A percentile compares a stretch with the other conserved stretches of the same genome.
phyloP scores from a whole-genome alignment of 345 rosid species.

The Eucalyptus polyanthemos region DNA sequence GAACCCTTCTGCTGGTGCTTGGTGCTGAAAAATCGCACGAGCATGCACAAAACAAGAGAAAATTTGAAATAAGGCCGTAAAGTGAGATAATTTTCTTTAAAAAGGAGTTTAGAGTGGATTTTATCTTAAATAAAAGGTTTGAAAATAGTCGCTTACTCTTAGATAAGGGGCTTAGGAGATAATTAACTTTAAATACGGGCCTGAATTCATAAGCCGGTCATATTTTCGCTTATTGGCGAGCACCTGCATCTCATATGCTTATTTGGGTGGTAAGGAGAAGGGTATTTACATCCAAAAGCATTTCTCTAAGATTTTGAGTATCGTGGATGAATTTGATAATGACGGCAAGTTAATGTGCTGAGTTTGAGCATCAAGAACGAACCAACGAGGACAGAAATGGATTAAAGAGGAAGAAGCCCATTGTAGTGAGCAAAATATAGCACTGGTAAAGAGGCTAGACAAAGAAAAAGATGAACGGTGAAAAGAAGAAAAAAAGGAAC shows the following conservation, averaged over 20 bases:
- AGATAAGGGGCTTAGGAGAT: too few species aligned
- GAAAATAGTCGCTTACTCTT: too few species aligned
- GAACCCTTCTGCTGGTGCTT: neutral
- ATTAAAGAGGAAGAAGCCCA: neutral
- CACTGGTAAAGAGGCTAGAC: neutral
- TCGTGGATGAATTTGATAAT: neutral
- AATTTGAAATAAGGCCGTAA: too few species aligned
- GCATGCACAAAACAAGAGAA: neutral
- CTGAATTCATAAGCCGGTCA: neutral
- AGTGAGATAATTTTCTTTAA: too few species aligned
- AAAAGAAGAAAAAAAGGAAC: neutral
- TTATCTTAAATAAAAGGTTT: too few species aligned
- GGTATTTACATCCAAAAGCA: neutral
- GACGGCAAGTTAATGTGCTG: neutral
- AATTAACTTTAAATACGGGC: too few species aligned
- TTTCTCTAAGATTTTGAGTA: neutral
- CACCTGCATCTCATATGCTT: neutral
- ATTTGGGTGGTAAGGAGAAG: neutral
- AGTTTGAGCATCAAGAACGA: too few species aligned
- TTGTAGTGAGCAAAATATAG: neutral
- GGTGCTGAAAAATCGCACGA: neutral
- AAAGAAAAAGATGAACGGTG: neutral
- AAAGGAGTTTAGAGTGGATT: neutral
- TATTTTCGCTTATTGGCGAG: neutral
- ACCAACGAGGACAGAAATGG: neutral